Conservation (phyloP, 148 eudicot species). For the Rhododendron vialii region DNA sequence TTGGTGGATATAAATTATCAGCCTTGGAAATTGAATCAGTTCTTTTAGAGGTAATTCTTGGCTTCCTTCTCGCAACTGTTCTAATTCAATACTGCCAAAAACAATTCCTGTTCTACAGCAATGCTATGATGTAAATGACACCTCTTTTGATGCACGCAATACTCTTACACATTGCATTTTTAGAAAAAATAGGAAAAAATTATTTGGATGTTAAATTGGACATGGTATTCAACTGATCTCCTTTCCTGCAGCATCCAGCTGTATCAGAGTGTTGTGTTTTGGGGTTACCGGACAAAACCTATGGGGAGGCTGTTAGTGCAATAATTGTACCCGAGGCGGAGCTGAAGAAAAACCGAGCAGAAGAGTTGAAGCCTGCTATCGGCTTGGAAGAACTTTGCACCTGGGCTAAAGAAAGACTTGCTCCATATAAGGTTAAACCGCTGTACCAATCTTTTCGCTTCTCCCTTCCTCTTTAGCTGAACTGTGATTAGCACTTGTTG, state of each 20-base stretch:
- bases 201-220: not conserved
- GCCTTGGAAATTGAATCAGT: slow-evolving; percentile 94
- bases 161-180: not conserved
- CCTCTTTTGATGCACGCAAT: not conserved
- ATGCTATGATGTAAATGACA: not conserved
- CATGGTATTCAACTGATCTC: not conserved
- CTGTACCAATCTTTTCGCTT: not conserved
- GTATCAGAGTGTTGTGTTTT: slow-evolving; percentile 92
- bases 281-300: slow-evolving; percentile 79
- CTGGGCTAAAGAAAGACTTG: slow-evolving; percentile 95
- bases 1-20: slow-evolving; percentile 94
- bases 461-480: not conserved
- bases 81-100: not conserved
- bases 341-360: slow-evolving; percentile 44
- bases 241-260: slow-evolving; percentile 62
- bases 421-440: slow-evolving; percentile 83
- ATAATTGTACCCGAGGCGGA: slow-evolving; percentile 75
- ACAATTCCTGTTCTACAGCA: not conserved
- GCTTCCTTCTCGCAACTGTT: not conserved
- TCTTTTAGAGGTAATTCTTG: slow-evolving; percentile 64
- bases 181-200: not conserved
- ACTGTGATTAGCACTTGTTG: not conserved
- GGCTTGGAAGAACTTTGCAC: slow-evolving; percentile 68
- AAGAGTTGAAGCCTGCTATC: slow-evolving; percentile 63
- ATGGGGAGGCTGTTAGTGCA: slow-evolving; percentile 84